Evolutionary conservation across 2,329 filamentous ascomycete genomes (phyloP), one percentile per base, ranked within the genome.

Genomic region (Alternaria metachromatica): DNA sequence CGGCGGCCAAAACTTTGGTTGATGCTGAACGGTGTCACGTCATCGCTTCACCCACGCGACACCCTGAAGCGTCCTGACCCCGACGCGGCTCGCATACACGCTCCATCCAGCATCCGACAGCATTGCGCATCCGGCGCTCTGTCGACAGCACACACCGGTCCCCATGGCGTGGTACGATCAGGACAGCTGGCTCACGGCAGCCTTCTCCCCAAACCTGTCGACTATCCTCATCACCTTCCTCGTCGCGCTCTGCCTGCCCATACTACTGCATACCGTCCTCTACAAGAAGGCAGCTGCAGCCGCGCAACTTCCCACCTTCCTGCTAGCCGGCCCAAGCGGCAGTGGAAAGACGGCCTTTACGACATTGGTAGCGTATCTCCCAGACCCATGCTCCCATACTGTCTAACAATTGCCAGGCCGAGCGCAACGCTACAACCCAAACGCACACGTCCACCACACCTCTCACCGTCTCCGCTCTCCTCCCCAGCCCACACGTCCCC

Each of bases 281-380:
- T 89, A 93, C 79, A 87, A 87, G 59, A 85, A 88, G 54, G 87
- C 87, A 43, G 86, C 89, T 13, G 90, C 91, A 73, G 88, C 88
- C 41, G 86, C 85, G 13, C 66, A 60, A 15, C 87, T 92, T 25
- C 93, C 95, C 54, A 91, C 90, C 8, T 89, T 98, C 64, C 84
- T 97, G 10, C 87, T 97, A 46, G 79, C 94, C 53, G 96, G 96
- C 1, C 93, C 95, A 15, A 90, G 90, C 60, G 92, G 90, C 67
- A 87, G 89, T 54, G 96, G 96, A 74, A 99, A 98, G 84, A 98
- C 96, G 0, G 87, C 92, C 9, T 88, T 98, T 33, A 83, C 94
- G n/a, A 94, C 93, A 21, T 86, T 96, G 71, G 90, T 92, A 84
- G 82, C 18, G 30, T 15, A 15, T 21, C 46, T n/a, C 49, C 11